Percentiles rank a stretch among this genome's conserved stretches.
These are phyloP conservation scores for Penicillium samsonianum DNA, from an alignment of 495 filamentous ascomycete genomes.

Conservation along the genomic window DNA sequence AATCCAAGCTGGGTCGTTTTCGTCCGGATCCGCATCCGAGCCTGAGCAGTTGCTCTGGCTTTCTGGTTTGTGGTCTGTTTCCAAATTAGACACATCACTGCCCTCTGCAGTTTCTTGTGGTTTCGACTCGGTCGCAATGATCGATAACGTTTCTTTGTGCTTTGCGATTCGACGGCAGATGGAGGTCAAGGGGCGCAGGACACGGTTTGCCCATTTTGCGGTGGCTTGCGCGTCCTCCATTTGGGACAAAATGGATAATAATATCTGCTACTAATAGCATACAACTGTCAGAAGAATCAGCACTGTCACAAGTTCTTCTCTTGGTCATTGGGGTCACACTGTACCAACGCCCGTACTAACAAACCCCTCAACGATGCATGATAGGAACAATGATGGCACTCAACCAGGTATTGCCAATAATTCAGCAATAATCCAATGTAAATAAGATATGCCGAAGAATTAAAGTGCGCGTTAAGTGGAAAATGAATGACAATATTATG, in stretches of 20 bases:
- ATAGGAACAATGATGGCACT: conserved; percentile 12
- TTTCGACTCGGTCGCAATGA: conserved; percentile 33
- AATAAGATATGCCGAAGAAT: conserved; percentile 15
- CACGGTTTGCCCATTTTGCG: conserved; percentile 51
- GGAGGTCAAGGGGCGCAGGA: conserved; percentile 49
- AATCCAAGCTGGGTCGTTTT: conserved; percentile 48
- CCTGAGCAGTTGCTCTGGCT: conserved; percentile 18
- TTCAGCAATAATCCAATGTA: conserved; percentile 2
- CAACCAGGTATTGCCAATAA: conserved; percentile 11
- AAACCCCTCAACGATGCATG: conserved; percentile 20
- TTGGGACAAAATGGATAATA: not conserved
- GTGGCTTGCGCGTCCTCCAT: conserved; percentile 49
- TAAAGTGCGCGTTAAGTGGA: conserved; percentile 15
- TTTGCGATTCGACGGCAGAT: conserved; percentile 49
- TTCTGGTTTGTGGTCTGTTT: not conserved
- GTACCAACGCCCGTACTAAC: conserved; percentile 9
- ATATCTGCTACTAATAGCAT: conserved; percentile 13
- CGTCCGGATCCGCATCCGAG: conserved; percentile 45
- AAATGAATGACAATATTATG: not conserved
- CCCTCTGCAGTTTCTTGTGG: conserved; percentile 18
- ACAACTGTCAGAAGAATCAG: conserved; percentile 9
- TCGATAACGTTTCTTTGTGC: conserved; percentile 42
- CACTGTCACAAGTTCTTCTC: conserved; percentile 1
- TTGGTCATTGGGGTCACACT: conserved; percentile 1
- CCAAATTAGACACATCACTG: not conserved